These are phyloP conservation scores for Gyrodon lividus DNA, from an alignment of 768 basidiomycete species.

Conservation along the genomic window DNA sequence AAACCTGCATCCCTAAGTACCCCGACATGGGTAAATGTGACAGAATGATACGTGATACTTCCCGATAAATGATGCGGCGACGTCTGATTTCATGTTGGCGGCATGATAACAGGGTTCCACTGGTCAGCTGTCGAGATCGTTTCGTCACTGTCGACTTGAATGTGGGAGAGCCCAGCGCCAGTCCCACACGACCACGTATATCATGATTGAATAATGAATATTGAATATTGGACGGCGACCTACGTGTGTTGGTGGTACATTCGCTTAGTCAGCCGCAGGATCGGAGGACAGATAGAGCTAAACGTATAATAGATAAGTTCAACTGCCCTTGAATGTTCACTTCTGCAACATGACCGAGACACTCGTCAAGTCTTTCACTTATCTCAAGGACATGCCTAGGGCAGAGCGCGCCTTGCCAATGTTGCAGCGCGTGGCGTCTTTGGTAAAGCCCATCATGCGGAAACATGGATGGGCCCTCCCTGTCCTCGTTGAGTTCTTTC, in stretches of 20 bases:
- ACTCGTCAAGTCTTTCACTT: constrained; percentile 66
- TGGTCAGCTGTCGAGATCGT: too few species aligned
- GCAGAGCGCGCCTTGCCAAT: constrained; percentile 66
- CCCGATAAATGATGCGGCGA: not conserved
- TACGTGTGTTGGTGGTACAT: too few species aligned
- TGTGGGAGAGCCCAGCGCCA: too few species aligned
- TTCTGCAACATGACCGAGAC: constrained; percentile 46
- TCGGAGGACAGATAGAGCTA: not conserved
- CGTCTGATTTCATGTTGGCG: not conserved
- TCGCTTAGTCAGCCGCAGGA: not conserved
- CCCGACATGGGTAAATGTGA: not conserved
- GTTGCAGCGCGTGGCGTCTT: constrained; percentile 66
- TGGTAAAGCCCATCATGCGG: constrained; percentile 94
- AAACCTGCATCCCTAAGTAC: not conserved
- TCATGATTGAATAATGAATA: too few species aligned
- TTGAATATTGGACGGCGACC: too few species aligned
- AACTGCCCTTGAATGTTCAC: not conserved
- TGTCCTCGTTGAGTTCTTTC: constrained; percentile 85
- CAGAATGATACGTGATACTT: not conserved
- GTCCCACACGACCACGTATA: too few species aligned
- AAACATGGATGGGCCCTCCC: constrained; percentile 80
- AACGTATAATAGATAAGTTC: not conserved
- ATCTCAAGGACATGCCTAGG: constrained; percentile 66
- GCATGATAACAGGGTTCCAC: too few species aligned
- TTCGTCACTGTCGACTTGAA: too few species aligned